Base-by-base conservation (phyloP, 2,329 filamentous ascomycete species). In the Nemania bipapillata region DNA sequence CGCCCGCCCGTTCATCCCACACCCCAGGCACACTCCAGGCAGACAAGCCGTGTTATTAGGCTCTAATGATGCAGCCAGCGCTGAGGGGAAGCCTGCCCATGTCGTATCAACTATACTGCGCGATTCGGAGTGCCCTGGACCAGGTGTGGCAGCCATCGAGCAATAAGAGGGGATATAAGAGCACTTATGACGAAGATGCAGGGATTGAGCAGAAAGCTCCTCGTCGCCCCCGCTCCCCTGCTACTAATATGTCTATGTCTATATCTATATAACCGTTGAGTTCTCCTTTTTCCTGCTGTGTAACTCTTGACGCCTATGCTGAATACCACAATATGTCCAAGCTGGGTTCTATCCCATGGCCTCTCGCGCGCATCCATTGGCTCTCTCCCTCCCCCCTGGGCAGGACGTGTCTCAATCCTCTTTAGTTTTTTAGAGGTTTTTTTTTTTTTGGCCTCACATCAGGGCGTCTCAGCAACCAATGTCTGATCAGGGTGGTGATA, bases 41-140 rank as follows among this genome's bases (percentile, higher is more conserved):
- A 64, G 49, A 50, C 66, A 63, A 66, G 68, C 55, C 63, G 63
- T 62, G 55, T 66, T 69, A 68, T 72, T 68, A 66, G 65, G 58
- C 68, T 64, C 61, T 72, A 62, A 52, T 53, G 52, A 66, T 68
- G 70, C 68, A 68, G 68, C 60, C 55, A 40, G 40, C 62, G n/a
- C 72, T 73, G 73, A 76, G 72, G 74, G 74, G 71, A 75, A 75
- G 74, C 73, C 71, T 75, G 74, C 72, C 65, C 60, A 72, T 3
- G 75, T 76, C 58, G 75, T 68, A 75, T 74, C 59, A 40, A 32
- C 52, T 63, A 56, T 66, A 65, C 61, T 64, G 66, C 69, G 62
- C 60, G 54, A 47, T 59, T 45, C 37, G 35, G 20, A 50, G 15
- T 28, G 26, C 56, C 50, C 60, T 61, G 52, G 26, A 24, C 55